phyloP scores from a whole-genome alignment of 2,329 filamentous ascomycete species.

The Colletotrichum costaricense region DNA sequence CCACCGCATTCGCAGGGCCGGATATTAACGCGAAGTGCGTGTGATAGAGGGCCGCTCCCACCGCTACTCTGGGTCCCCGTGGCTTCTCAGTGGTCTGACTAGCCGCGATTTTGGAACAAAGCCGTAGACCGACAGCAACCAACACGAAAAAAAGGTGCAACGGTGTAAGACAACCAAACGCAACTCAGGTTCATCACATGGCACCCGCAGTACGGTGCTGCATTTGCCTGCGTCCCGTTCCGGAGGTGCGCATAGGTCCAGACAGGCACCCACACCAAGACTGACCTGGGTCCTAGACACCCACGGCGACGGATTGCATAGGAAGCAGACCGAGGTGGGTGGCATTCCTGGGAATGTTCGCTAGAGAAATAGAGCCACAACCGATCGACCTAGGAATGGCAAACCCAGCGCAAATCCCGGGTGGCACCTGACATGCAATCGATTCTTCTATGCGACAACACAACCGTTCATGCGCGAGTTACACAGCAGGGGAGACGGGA shows the following conservation, averaged over 20 bases:
- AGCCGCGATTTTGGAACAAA: conserved; percentile 26
- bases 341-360: conserved; percentile 26
- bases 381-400: conserved; percentile 1
- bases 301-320: neutral
- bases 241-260: conserved; percentile 22
- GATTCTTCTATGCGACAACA: conserved; percentile 30
- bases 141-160: conserved; percentile 21
- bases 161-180: conserved; percentile 26
- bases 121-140: conserved; percentile 10
- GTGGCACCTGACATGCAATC: conserved; percentile 31
- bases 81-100: conserved; percentile 30
- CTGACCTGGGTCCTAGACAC: neutral
- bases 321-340: conserved; percentile 30
- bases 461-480: conserved; percentile 30
- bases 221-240: conserved; percentile 33
- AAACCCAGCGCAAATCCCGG: conserved; percentile 6
- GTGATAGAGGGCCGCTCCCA: conserved; percentile 26
- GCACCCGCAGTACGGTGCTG: conserved; percentile 18
- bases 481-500: conserved; percentile 26
- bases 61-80: conserved; percentile 19
- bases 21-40: conserved; percentile 23
- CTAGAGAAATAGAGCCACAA: conserved; percentile 12
- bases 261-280: conserved; percentile 4
- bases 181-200: conserved; percentile 28
- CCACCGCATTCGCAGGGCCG: conserved; percentile 10